Evolutionary conservation across 164 flowering plant species (phyloP).

Genomic region (Berberis vulgaris): DNA sequence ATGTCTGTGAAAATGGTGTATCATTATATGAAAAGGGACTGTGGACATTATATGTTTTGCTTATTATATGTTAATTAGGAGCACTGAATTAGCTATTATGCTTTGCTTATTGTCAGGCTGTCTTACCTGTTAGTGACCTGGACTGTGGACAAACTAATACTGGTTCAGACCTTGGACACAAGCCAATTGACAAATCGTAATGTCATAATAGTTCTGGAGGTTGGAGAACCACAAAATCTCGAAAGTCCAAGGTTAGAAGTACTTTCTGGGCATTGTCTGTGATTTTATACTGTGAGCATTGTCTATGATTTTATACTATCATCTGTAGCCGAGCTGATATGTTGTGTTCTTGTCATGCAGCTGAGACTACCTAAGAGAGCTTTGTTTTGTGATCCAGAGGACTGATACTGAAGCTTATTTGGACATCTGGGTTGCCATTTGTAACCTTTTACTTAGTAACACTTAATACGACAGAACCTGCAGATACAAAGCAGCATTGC

Average conservation of each 20-base stretch:
- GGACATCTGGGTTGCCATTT: not conserved
- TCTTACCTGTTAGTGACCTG: constrained; percentile 12
- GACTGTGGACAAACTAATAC: constrained; percentile 9
- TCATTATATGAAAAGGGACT: no score
- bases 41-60: no score
- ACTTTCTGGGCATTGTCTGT: no score
- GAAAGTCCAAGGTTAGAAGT: constrained; percentile 42
- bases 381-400: constrained; percentile 8
- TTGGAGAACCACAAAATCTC: constrained; percentile 50
- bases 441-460: not conserved
- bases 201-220: constrained; percentile 29
- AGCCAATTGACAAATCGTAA: constrained; percentile 32
- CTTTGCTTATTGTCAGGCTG: constrained; percentile 20
- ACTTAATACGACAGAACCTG: no score
- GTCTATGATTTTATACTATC: not conserved
- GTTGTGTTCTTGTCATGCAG: constrained; percentile 30
- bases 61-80: not conserved
- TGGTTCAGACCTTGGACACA: constrained; percentile 11
- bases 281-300: not conserved
- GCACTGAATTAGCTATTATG: constrained; percentile 5
- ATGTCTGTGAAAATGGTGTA: no score
- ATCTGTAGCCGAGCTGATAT: not conserved
- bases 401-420: not conserved
- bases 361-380: constrained; percentile 42
- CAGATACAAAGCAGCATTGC: no score